Percentiles rank a stretch among this genome's conserved stretches.
Evolutionary conservation across 2,329 filamentous ascomycete genomes (phyloP).

Genomic region (Xylaria sp.): DNA sequence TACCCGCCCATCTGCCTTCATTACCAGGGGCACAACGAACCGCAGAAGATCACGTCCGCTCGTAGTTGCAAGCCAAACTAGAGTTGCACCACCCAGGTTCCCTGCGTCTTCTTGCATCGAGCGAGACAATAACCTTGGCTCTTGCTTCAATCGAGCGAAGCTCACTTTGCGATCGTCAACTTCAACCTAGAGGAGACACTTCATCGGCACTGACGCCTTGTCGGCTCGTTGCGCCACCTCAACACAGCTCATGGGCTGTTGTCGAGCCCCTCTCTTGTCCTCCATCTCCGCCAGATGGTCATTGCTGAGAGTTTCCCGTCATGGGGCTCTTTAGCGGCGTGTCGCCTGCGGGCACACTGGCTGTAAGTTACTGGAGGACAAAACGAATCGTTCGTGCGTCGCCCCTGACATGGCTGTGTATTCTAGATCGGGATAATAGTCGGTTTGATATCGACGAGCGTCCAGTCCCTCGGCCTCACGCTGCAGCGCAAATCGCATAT

Average conservation of each 20-base stretch:
- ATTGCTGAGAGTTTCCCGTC: conserved; percentile 55
- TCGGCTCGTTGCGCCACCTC: conserved; percentile 15
- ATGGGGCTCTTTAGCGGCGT: conserved; percentile 81
- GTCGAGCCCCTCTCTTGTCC: conserved; percentile 38
- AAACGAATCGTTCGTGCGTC: no score
- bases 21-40: background rate
- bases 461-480: conserved; percentile 94
- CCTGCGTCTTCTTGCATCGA: background rate
- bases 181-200: background rate
- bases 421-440: conserved; percentile 88
- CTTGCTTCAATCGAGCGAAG: conserved; percentile 6
- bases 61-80: background rate
- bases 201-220: background rate
- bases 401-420: conserved; percentile 33
- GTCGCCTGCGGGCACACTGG: conserved; percentile 74
- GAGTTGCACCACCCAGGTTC: background rate
- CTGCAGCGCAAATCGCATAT: conserved; percentile 98
- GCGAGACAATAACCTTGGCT: background rate
- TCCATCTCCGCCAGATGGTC: conserved; percentile 58
- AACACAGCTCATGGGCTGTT: conserved; percentile 42
- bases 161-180: conserved; percentile 1
- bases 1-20: background rate
- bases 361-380: conserved; percentile 35
- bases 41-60: background rate
- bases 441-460: conserved; percentile 90